These are phyloP conservation scores for Fusarium torreyae DNA, from an alignment of 2,329 filamentous ascomycete species.

Conservation along the genomic window DNA sequence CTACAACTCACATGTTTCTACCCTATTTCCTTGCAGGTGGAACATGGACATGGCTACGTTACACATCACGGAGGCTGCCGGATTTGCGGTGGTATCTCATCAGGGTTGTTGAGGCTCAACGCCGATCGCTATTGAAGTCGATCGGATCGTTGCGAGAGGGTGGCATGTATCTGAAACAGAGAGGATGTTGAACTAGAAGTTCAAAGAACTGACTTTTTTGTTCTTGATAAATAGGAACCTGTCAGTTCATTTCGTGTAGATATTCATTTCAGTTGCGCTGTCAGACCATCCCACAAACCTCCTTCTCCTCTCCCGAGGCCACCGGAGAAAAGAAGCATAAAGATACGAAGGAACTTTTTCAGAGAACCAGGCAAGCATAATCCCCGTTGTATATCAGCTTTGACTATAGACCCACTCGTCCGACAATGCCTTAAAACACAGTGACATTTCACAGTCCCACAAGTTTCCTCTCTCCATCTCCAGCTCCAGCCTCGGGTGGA, in stretches of 20 bases:
- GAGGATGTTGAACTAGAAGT: not conserved
- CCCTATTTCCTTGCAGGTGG: not conserved
- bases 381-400: not conserved
- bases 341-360: not conserved
- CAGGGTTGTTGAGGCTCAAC: not conserved
- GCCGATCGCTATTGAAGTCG: not conserved
- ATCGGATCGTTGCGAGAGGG: not conserved
- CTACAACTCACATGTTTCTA: not conserved
- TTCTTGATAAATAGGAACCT: too few relatives aligned
- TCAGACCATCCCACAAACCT: not conserved
- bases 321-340: not conserved
- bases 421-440: not conserved
- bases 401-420: too few relatives aligned
- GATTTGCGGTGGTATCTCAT: not conserved
- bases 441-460: not conserved
- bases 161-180: not conserved
- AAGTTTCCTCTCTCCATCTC: not conserved
- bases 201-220: not conserved
- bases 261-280: too few relatives aligned
- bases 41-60: not conserved
- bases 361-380: not conserved
- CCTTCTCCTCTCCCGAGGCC: not conserved
- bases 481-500: too few relatives aligned
- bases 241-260: too few relatives aligned
- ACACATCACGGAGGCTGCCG: not conserved